Conservation (phyloP, 306 rosid genomes). For the Cicer bijugum region DNA sequence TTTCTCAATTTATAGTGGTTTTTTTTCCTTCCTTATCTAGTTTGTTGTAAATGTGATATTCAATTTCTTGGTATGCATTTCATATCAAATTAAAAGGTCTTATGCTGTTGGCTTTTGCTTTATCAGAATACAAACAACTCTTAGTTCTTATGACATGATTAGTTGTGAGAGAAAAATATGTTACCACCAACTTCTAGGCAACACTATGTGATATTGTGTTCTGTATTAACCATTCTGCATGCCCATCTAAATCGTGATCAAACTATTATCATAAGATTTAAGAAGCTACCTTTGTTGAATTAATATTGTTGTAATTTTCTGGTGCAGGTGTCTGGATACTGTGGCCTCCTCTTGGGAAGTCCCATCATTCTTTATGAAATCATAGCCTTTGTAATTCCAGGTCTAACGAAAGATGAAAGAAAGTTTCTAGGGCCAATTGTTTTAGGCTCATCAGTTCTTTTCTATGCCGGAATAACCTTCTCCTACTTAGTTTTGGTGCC, state of each 20-base stretch:
- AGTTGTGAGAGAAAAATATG: not conserved
- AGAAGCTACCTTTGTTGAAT: slow-evolving; percentile 9
- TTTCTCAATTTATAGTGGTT: not conserved
- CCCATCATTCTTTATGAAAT: slow-evolving; percentile 91
- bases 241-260: slow-evolving; percentile 19
- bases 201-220: slow-evolving; percentile 31
- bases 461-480: slow-evolving; percentile 86
- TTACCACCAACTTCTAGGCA: not conserved
- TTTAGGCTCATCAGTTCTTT: slow-evolving; percentile 89
- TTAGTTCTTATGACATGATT: slow-evolving; percentile 1
- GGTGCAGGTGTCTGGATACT: slow-evolving; percentile 93
- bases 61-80: slow-evolving; percentile 14
- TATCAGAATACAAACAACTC: slow-evolving; percentile 23
- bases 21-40: slow-evolving; percentile 23
- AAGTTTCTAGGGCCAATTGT: slow-evolving; percentile 91
- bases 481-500: slow-evolving; percentile 85
- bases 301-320: slow-evolving; percentile 38
- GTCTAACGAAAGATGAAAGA: slow-evolving; percentile 83
- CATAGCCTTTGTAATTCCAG: slow-evolving; percentile 91
- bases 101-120: slow-evolving; percentile 29
- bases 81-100: slow-evolving; percentile 28
- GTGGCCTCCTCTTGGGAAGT: slow-evolving; percentile 92
- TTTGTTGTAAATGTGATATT: slow-evolving; percentile 24
- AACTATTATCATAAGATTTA: not conserved
- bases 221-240: slow-evolving; percentile 6